Evolutionary conservation across 176 grass and related monocot genomes (phyloP).

Genomic region (Carex kokanica): DNA sequence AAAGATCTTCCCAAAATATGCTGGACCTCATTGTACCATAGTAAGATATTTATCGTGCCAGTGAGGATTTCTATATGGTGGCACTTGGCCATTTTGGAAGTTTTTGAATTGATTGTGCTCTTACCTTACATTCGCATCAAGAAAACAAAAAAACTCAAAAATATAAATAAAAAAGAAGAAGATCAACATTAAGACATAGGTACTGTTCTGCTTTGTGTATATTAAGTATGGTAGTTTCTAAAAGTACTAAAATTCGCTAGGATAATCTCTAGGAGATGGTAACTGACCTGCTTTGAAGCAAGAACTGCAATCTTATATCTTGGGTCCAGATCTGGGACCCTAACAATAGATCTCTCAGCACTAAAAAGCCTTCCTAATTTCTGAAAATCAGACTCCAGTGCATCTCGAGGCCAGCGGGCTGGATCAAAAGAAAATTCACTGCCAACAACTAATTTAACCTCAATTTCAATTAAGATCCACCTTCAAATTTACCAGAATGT

Average conservation of each 20-base stretch:
- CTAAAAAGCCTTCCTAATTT: constrained; percentile 47
- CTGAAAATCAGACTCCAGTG: constrained; percentile 53
- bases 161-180: neutral
- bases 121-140: neutral
- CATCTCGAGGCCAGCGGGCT: constrained; percentile 52
- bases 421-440: constrained; percentile 76
- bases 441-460: constrained; percentile 27
- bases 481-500: neutral
- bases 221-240: neutral
- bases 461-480: neutral
- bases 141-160: neutral
- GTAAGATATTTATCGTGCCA: neutral
- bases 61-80: neutral
- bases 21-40: neutral
- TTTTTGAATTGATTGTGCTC: neutral
- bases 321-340: constrained; percentile 68
- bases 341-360: constrained; percentile 52
- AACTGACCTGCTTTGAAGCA: constrained; percentile 64
- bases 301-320: constrained; percentile 87
- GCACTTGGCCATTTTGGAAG: neutral
- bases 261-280: neutral
- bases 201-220: neutral
- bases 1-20: neutral
- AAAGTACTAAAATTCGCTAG: neutral
- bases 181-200: neutral